These are phyloP conservation scores for Paracoccidioides lutzii DNA, from an alignment of 2,329 filamentous ascomycete genomes.

Conservation along the genomic window DNA sequence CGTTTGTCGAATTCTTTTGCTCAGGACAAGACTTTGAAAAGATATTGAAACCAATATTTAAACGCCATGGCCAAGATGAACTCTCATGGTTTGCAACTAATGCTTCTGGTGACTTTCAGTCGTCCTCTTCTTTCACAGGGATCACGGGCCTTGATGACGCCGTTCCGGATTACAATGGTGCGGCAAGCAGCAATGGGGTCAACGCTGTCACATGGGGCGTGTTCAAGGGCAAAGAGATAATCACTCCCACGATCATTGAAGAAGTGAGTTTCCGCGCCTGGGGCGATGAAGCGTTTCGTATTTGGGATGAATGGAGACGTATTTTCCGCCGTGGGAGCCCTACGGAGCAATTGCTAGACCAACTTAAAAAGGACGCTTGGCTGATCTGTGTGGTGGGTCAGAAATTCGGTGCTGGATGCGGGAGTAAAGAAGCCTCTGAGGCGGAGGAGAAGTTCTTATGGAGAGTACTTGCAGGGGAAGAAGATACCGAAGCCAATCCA, in stretches of 20 bases:
- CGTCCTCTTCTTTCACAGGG: slow-evolving; percentile 34
- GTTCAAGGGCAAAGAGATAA: slow-evolving; percentile 89
- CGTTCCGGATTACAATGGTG: slow-evolving; percentile 37
- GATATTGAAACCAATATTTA: slow-evolving; percentile 50
- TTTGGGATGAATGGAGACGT: slow-evolving; percentile 86
- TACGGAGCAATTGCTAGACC: slow-evolving; percentile 58
- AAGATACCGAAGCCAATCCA: slow-evolving; percentile 6
- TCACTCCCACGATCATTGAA: slow-evolving; percentile 93
- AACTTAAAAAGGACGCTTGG: slow-evolving; percentile 60
- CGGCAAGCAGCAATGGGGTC: slow-evolving; percentile 42
- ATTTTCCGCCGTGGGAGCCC: slow-evolving; percentile 66
- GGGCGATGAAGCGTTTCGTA: slow-evolving; percentile 90
- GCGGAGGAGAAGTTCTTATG: slow-evolving; percentile 29
- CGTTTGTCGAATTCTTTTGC: slow-evolving; percentile 94
- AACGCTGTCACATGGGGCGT: slow-evolving; percentile 97
- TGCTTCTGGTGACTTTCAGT: slow-evolving; percentile 60
- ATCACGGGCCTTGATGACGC: slow-evolving; percentile 12
- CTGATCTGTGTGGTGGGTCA: slow-evolving; percentile 58
- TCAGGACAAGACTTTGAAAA: slow-evolving; percentile 56
- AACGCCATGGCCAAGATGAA: slow-evolving; percentile 45
- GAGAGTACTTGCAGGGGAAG: slow-evolving; percentile 24
- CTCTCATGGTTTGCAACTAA: slow-evolving; percentile 86
- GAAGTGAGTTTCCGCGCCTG: slow-evolving; percentile 87
- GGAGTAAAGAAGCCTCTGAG: slow-evolving; percentile 27
- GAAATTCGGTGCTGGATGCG: slow-evolving; percentile 31